Percentiles rank a stretch among this genome's conserved stretches.
Evolutionary conservation across 2,329 filamentous ascomycete species (phyloP).

Genomic region (Epichloe gansuensis): DNA sequence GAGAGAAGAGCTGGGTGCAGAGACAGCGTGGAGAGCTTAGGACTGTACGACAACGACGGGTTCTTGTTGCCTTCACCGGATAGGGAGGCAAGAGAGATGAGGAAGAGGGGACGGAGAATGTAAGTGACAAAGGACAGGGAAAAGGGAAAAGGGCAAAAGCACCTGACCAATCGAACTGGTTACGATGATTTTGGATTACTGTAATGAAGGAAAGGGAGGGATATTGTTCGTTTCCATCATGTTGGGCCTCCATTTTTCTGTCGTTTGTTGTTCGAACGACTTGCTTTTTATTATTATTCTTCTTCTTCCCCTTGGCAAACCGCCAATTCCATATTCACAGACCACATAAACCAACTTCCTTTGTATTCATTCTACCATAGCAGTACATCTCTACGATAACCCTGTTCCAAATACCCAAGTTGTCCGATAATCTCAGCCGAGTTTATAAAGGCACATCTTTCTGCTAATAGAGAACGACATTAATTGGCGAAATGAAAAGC

Average conservation of each 20-base stretch:
- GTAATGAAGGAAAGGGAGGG: not conserved
- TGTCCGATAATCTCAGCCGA: conserved; percentile 29
- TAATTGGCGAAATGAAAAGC: too few relatives aligned
- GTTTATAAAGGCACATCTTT: conserved; percentile 36
- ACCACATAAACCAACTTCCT: not conserved
- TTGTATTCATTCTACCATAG: not conserved
- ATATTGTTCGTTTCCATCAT: not conserved
- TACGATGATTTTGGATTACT: too few relatives aligned
- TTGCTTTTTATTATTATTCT: not conserved
- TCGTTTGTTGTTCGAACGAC: not conserved
- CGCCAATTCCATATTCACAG: not conserved
- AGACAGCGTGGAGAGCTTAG: conserved; percentile 27
- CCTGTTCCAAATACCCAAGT: conserved; percentile 22
- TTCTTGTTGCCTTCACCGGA: conserved; percentile 32
- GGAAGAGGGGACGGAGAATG: not conserved
- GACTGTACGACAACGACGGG: conserved; percentile 33
- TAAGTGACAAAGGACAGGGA: not conserved
- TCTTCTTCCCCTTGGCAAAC: too few relatives aligned
- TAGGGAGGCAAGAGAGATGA: conserved; percentile 11
- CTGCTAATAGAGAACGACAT: conserved; percentile 16
- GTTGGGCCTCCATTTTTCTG: not conserved
- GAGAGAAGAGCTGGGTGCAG: conserved; percentile 11
- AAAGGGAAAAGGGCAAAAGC: not conserved
- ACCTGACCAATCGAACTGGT: not conserved
- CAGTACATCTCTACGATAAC: not conserved